phyloP scores from a whole-genome alignment of 2,329 filamentous ascomycete species.

The Diaporthe caulivora region DNA sequence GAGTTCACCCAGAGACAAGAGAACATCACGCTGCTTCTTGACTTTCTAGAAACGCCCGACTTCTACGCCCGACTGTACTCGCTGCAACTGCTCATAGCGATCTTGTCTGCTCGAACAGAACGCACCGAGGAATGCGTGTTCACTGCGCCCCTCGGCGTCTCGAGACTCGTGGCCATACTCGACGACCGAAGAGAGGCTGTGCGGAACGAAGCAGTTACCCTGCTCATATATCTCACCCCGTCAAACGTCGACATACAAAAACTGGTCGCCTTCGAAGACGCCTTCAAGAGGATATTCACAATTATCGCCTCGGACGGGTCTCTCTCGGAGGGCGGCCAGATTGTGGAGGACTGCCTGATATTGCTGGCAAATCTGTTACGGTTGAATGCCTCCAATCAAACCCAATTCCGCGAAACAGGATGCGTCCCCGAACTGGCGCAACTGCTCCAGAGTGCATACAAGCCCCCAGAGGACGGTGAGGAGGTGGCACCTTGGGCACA shows the following conservation, averaged over 20 bases:
- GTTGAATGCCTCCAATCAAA: conserved; percentile 91
- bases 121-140: conserved; percentile 95
- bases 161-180: conserved; percentile 84
- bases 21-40: conserved; percentile 91
- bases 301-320: conserved; percentile 87
- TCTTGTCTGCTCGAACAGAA: conserved; percentile 86
- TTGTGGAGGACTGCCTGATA: conserved; percentile 93
- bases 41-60: conserved; percentile 87
- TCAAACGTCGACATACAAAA: conserved; percentile 92
- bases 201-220: conserved; percentile 86
- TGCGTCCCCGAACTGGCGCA: conserved; percentile 79
- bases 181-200: conserved; percentile 90
- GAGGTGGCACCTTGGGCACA: conserved; percentile 81
- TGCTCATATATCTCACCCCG: conserved; percentile 90
- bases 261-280: conserved; percentile 93
- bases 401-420: conserved; percentile 91
- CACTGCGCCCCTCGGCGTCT: conserved; percentile 87
- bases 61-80: conserved; percentile 94
- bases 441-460: conserved; percentile 72
- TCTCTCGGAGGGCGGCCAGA: conserved; percentile 83
- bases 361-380: conserved; percentile 89
- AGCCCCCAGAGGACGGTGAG: conserved; percentile 65
- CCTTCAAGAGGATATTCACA: conserved; percentile 87
- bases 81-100: conserved; percentile 88
- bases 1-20: conserved; percentile 98